These are phyloP conservation scores for Tricholoma sp. DNA, from an alignment of 768 basidiomycete species.

Conservation along the genomic window DNA sequence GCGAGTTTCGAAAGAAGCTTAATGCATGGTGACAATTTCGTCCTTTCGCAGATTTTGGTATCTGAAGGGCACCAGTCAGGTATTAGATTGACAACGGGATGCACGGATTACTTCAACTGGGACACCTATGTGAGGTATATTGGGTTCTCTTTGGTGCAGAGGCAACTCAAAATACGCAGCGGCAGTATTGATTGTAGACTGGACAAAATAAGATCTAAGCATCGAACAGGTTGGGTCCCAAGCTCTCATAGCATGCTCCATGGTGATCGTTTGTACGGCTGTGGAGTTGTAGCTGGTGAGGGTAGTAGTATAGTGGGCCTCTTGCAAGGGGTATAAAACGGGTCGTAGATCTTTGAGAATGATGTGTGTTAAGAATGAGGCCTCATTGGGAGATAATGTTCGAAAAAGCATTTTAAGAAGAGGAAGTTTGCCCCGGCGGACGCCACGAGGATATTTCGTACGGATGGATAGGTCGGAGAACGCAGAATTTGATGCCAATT, in stretches of 20 bases:
- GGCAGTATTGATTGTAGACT: conserved; percentile 57
- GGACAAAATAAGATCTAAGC: conserved; percentile 45
- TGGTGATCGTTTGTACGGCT: conserved; percentile 50
- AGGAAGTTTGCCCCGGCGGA: conserved; percentile 25
- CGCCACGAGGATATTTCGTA: conserved; percentile 19
- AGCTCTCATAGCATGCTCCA: conserved; percentile 58
- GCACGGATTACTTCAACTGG: conserved; percentile 50
- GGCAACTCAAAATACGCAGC: conserved; percentile 37
- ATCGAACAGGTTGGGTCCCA: conserved; percentile 66
- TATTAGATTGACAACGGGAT: not conserved
- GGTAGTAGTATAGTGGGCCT: conserved; percentile 42
- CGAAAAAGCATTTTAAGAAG: conserved; percentile 56
- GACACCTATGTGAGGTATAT: conserved; percentile 46
- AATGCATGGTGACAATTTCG: conserved; percentile 54
- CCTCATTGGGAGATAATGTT: conserved; percentile 54
- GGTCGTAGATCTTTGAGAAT: conserved; percentile 86
- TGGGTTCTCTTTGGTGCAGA: conserved; percentile 18
- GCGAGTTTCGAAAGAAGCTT: conserved; percentile 32
- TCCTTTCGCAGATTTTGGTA: conserved; percentile 83
- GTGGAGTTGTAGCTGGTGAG: conserved; percentile 53
- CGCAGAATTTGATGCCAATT: conserved; percentile 62
- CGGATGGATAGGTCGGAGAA: conserved; percentile 54
- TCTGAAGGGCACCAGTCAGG: conserved; percentile 29
- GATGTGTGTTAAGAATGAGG: conserved; percentile 74
- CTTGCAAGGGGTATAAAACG: conserved; percentile 63